Percentiles rank a stretch among this genome's conserved stretches.
These are phyloP conservation scores for Calonectria crousiana DNA, from an alignment of 2,329 filamentous ascomycete species.

Conservation along the genomic window DNA sequence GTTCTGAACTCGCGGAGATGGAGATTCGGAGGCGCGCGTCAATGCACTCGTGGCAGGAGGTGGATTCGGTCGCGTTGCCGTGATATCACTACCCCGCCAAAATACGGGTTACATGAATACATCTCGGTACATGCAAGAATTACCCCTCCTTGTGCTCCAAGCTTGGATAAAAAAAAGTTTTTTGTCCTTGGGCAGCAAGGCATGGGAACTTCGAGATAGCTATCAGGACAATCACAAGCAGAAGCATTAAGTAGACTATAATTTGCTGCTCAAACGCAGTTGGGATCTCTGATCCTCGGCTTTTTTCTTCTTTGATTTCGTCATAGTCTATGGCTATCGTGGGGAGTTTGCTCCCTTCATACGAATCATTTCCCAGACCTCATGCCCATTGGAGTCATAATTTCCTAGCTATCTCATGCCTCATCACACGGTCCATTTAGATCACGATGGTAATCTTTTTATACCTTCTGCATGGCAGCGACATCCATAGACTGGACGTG, in stretches of 20 bases:
- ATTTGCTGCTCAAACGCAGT: conserved; percentile 7
- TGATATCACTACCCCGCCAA: conserved; percentile 41
- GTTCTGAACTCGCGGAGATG: conserved; percentile 20
- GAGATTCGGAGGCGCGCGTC: conserved; percentile 34
- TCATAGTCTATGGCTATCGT: conserved; percentile 40
- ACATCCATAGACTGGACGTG: conserved; percentile 96
- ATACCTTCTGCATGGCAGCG: conserved; percentile 93
- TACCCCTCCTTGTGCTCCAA: conserved; percentile 34
- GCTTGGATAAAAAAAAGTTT: not conserved
- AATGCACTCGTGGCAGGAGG: conserved; percentile 27
- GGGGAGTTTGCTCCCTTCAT: conserved; percentile 39
- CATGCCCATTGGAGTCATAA: conserved; percentile 43
- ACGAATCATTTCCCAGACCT: conserved; percentile 42
- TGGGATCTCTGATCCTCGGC: conserved; percentile 3
- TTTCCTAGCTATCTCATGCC: conserved; percentile 46
- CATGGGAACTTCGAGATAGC: not conserved
- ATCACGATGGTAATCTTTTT: conserved; percentile 54
- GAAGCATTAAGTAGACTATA: not conserved
- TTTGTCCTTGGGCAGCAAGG: not conserved
- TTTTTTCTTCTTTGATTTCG: conserved; percentile 31
- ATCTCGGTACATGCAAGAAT: conserved; percentile 25
- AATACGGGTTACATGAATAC: conserved; percentile 41
- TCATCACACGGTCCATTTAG: conserved; percentile 46
- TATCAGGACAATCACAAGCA: not conserved
- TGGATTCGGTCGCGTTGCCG: conserved; percentile 29